A percentile compares a stretch with the other conserved stretches of the same genome.
Conservation (phyloP, 495 filamentous ascomycete species). For the Hypomontagnella monticulosa region DNA sequence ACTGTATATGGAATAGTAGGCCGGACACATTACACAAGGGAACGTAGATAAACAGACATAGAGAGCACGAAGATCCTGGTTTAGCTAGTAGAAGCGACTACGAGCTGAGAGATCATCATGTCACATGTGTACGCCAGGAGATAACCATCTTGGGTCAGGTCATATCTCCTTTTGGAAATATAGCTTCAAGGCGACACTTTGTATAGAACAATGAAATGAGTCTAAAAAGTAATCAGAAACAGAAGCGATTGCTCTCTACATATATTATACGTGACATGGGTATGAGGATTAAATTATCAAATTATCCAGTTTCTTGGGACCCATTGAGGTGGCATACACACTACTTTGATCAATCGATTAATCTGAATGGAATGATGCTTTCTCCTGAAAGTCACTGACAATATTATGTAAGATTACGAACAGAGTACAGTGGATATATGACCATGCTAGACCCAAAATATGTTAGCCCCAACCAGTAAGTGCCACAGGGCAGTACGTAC, state of each 20-base stretch:
- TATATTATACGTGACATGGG: no score
- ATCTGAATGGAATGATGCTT: no score
- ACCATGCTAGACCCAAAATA: not conserved
- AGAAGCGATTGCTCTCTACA: no score
- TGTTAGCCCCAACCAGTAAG: not conserved
- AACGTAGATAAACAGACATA: conserved; percentile 38
- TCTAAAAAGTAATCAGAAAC: not conserved
- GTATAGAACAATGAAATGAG: conserved; percentile 10
- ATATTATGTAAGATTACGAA: no score
- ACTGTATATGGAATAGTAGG: conserved; percentile 1
- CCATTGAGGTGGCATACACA: no score
- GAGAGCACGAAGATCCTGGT: conserved; percentile 16
- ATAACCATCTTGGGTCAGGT: not conserved
- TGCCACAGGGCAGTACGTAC: conserved; percentile 2
- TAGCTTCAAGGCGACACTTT: conserved; percentile 7
- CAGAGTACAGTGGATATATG: not conserved
- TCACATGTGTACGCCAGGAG: not conserved
- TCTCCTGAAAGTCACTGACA: no score
- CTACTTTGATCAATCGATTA: no score
- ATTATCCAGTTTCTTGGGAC: no score
- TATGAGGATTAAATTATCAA: no score
- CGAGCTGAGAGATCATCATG: not conserved
- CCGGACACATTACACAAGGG: conserved; percentile 21
- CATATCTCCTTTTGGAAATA: not conserved
- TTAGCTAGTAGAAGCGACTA: conserved; percentile 8